phyloP scores from a whole-genome alignment of 768 basidiomycete genomes.

The Clitopilus hobsonii region DNA sequence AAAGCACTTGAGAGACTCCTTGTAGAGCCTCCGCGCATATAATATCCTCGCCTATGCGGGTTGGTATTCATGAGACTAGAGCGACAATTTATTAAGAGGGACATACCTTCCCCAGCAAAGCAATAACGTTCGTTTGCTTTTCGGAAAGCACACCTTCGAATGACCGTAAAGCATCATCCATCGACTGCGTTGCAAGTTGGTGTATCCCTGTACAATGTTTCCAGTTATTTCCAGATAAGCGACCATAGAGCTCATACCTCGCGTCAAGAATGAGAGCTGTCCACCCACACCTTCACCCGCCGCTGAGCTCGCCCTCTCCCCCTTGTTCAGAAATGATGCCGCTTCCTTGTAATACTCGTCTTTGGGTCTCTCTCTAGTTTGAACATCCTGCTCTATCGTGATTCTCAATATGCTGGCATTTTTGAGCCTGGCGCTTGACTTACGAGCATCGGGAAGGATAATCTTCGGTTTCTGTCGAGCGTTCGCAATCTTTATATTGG shows the following conservation, averaged over 20 bases:
- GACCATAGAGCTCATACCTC: constrained; percentile 41
- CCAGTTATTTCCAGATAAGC: background rate
- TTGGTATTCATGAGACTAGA: background rate
- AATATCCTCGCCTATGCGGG: constrained; percentile 72
- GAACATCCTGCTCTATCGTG: constrained; percentile 56
- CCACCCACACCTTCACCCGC: constrained; percentile 56
- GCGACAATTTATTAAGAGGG: background rate
- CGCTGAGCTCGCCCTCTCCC: constrained; percentile 49
- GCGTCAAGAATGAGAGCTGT: constrained; percentile 57
- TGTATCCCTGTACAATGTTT: constrained; percentile 57
- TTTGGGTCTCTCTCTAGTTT: constrained; percentile 56
- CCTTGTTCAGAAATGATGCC: constrained; percentile 60
- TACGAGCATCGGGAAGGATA: constrained; percentile 68
- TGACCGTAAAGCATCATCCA: constrained; percentile 77
- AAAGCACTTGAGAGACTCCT: constrained; percentile 81
- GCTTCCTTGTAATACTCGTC: constrained; percentile 69
- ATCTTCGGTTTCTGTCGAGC: constrained; percentile 84
- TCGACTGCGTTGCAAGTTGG: constrained; percentile 71
- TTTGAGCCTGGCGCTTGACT: constrained; percentile 22
- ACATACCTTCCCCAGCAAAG: constrained; percentile 79
- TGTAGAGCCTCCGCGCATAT: constrained; percentile 72
- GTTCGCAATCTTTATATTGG: constrained; percentile 78
- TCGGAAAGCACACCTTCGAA: constrained; percentile 76
- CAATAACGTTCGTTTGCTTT: constrained; percentile 84
- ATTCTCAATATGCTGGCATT: constrained; percentile 3